These are phyloP conservation scores for Sungouiozyma intestinalis DNA, from an alignment of 805 yeast genomes.

Conservation along the genomic window DNA sequence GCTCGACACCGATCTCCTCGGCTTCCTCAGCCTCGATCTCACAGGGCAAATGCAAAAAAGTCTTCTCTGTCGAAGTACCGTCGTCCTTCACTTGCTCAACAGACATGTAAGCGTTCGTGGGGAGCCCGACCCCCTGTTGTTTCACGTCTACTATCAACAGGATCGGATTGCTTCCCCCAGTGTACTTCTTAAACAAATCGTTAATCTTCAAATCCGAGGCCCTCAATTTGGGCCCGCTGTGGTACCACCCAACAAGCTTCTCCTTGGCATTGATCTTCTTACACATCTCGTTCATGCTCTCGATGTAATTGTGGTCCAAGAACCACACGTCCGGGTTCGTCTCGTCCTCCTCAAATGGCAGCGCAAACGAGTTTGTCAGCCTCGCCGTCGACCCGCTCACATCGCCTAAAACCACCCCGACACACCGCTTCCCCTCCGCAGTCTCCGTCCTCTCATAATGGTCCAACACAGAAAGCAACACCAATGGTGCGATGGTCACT, in stretches of 20 bases:
- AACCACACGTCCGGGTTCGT: constrained; percentile 91
- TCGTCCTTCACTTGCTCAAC: constrained; percentile 94
- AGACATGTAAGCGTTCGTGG: constrained; percentile 90
- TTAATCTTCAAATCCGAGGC: constrained; percentile 85
- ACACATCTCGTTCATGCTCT: constrained; percentile 95
- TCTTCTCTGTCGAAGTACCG: constrained; percentile 85
- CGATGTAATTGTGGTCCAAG: constrained; percentile 91
- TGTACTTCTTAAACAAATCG: constrained; percentile 76
- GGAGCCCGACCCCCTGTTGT: constrained; percentile 73
- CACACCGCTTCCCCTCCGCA: constrained; percentile 67
- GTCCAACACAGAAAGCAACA: constrained; percentile 85
- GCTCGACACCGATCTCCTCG: constrained; percentile 98
- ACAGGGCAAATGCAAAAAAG: constrained; percentile 89
- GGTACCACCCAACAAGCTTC: constrained; percentile 97
- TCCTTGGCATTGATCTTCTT: constrained; percentile 96
- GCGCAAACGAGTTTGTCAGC: constrained; percentile 89
- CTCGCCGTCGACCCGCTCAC: constrained; percentile 34
- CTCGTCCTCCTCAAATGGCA: constrained; percentile 96
- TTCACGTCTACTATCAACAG: constrained; percentile 86
- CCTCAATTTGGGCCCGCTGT: constrained; percentile 88
- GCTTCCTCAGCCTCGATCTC: constrained; percentile 96
- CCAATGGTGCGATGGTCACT: constrained; percentile 92
- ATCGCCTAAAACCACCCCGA: constrained; percentile 91
- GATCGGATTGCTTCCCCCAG: constrained; percentile 54
- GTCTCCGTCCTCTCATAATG: constrained; percentile 85